Percentiles rank a stretch among this genome's conserved stretches.
Conservation (phyloP, 2,329 filamentous ascomycete species). For the Amauroascus niger region DNA sequence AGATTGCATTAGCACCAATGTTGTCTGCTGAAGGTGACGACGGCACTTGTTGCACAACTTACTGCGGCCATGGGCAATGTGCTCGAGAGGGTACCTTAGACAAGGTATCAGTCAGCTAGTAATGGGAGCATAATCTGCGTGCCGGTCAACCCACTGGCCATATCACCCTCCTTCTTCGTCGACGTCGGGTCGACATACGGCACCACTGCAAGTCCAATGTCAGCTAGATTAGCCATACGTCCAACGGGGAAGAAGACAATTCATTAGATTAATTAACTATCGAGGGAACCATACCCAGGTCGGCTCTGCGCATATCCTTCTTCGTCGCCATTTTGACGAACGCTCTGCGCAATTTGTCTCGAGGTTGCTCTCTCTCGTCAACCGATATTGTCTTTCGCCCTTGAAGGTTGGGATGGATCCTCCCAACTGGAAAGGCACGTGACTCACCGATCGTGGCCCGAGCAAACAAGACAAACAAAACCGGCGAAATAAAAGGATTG, state of each 20-base stretch:
- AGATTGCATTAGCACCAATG: constrained; percentile 11
- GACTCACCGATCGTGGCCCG: neutral
- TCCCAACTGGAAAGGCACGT: too few species aligned
- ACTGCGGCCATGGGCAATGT: constrained; percentile 89
- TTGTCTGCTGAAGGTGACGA: neutral
- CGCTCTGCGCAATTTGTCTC: neutral
- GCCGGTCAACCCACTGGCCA: constrained; percentile 51
- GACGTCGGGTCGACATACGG: constrained; percentile 70
- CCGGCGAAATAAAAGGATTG: neutral
- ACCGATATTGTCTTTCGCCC: neutral
- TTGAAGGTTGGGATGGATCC: too few species aligned
- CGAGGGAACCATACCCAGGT: constrained; percentile 51
- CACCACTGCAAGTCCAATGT: constrained; percentile 52
- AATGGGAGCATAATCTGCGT: neutral
- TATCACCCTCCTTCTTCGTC: constrained; percentile 55
- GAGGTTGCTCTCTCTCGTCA: neutral
- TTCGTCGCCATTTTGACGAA: constrained; percentile 50
- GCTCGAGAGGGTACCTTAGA: constrained; percentile 53
- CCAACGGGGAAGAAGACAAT: constrained; percentile 10
- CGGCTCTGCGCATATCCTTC: constrained; percentile 65
- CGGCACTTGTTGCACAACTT: constrained; percentile 27
- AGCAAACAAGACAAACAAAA: constrained; percentile 3
- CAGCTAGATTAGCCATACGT: constrained; percentile 11
- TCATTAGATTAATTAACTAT: constrained; percentile 9
- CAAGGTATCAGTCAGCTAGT: neutral